phyloP scores from a whole-genome alignment of 306 rosid species.

The Nissolia schottii region DNA sequence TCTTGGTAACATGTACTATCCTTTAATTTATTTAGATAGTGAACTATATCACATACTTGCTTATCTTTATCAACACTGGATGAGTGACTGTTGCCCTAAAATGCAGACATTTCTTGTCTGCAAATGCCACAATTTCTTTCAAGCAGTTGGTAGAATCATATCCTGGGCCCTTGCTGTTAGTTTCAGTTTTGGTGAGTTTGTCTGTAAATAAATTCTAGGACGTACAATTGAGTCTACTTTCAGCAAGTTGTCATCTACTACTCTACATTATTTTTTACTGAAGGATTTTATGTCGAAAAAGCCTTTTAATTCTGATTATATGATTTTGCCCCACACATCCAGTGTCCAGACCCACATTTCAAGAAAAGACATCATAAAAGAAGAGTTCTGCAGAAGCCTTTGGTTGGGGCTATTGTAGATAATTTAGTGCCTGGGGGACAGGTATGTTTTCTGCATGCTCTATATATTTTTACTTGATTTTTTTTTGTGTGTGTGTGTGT shows the following conservation, averaged over 20 bases:
- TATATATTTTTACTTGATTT: background rate
- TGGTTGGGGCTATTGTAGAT: conserved; percentile 55
- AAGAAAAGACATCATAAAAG: conserved; percentile 86
- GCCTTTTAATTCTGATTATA: background rate
- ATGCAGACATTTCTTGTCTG: conserved; percentile 77
- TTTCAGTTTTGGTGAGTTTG: conserved; percentile 76
- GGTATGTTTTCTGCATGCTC: conserved; percentile 38
- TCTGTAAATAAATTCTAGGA: background rate
- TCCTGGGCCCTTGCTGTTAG: conserved; percentile 78
- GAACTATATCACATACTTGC: background rate
- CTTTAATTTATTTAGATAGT: conserved; percentile 24
- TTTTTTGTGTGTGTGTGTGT: background rate
- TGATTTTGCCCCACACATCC: conserved; percentile 29
- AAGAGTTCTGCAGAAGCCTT: conserved; percentile 79
- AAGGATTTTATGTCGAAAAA: background rate
- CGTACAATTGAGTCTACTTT: background rate
- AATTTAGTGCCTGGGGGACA: conserved; percentile 62
- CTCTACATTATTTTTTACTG: background rate
- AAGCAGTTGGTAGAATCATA: conserved; percentile 61
- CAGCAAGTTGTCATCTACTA: background rate
- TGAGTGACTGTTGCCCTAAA: conserved; percentile 23
- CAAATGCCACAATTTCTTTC: conserved; percentile 85
- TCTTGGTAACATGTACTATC: conserved; percentile 66
- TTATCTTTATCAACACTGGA: background rate
- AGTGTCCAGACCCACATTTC: conserved; percentile 99